These are phyloP conservation scores for Cryphonectria parasitica DNA, from an alignment of 2,329 filamentous ascomycete genomes.

Conservation along the genomic window DNA sequence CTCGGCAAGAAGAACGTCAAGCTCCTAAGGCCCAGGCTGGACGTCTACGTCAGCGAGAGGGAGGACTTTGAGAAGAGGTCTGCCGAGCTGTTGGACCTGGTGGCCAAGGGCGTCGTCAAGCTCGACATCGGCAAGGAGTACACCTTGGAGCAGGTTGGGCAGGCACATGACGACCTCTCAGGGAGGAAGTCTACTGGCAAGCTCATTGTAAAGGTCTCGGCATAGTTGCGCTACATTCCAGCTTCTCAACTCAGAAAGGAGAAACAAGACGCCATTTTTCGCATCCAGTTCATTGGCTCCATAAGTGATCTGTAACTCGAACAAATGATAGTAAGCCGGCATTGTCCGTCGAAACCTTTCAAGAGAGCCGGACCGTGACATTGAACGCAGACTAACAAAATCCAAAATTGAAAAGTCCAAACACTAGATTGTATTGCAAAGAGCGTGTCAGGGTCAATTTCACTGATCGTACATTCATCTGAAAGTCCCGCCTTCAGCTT, in stretches of 20 bases:
- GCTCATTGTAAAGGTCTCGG: constrained; percentile 29
- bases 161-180: constrained; percentile 28
- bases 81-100: constrained; percentile 29
- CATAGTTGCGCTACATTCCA: background rate
- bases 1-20: constrained; percentile 69
- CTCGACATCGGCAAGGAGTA: constrained; percentile 30
- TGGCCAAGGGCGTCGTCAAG: constrained; percentile 30
- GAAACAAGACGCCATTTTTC: background rate
- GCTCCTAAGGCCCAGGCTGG: constrained; percentile 64
- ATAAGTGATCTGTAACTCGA: background rate
- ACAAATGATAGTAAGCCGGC: background rate
- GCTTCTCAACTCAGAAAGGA: background rate
- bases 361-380: background rate
- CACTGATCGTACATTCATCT: constrained; percentile 9
- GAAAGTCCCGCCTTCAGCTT: constrained; percentile 3
- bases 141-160: constrained; percentile 26
- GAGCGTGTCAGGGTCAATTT: constrained; percentile 7
- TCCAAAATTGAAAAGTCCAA: background rate
- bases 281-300: background rate
- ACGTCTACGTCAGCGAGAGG: constrained; percentile 63
- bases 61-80: constrained; percentile 54
- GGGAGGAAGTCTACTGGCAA: constrained; percentile 30
- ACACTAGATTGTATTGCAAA: background rate
- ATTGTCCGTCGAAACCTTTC: background rate
- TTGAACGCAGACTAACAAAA: background rate